These are phyloP conservation scores for Decorospora gaudefroyi DNA, from an alignment of 2,329 filamentous ascomycete genomes.

Conservation along the genomic window DNA sequence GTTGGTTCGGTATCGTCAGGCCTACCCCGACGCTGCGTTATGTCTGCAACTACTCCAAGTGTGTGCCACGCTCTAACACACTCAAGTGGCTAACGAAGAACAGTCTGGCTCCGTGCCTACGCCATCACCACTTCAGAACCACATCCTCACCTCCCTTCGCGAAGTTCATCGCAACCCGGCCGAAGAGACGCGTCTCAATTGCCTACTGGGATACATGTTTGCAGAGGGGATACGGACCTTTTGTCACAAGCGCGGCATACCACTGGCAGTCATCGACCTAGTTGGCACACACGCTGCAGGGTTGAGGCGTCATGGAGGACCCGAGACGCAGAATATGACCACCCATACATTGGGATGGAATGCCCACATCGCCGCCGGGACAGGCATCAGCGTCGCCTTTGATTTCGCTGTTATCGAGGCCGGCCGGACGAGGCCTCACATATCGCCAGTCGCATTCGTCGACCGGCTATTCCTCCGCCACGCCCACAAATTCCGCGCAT, in stretches of 20 bases:
- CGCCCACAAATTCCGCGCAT: constrained; percentile 61
- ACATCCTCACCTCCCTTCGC: constrained; percentile 62
- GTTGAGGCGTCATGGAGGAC: constrained; percentile 2
- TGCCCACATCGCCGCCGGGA: constrained; percentile 58
- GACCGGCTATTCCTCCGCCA: constrained; percentile 62
- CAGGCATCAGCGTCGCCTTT: constrained; percentile 63
- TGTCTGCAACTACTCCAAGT: constrained; percentile 58
- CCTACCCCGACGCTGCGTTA: constrained; percentile 57
- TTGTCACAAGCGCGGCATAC: constrained; percentile 51
- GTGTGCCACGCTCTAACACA: not conserved
- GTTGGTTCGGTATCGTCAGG: constrained; percentile 61
- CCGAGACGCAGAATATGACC: constrained; percentile 33
- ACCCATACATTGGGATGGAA: constrained; percentile 60
- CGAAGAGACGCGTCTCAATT: constrained; percentile 61
- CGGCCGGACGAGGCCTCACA: constrained; percentile 60
- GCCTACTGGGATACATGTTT: constrained; percentile 62
- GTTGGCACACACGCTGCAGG: constrained; percentile 64
- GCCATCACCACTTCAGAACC: constrained; percentile 59
- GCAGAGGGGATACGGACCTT: constrained; percentile 58
- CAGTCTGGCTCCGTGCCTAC: constrained; percentile 62
- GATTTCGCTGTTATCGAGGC: constrained; percentile 63
- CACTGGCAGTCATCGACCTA: constrained; percentile 56
- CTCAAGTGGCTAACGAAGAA: constrained; percentile 1
- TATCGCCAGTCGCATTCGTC: constrained; percentile 62
- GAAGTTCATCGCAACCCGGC: constrained; percentile 59